Evolutionary conservation across 176 grass and related monocot genomes (phyloP), one percentile per base, ranked within the genome.

Genomic region (Thalia dealbata): DNA sequence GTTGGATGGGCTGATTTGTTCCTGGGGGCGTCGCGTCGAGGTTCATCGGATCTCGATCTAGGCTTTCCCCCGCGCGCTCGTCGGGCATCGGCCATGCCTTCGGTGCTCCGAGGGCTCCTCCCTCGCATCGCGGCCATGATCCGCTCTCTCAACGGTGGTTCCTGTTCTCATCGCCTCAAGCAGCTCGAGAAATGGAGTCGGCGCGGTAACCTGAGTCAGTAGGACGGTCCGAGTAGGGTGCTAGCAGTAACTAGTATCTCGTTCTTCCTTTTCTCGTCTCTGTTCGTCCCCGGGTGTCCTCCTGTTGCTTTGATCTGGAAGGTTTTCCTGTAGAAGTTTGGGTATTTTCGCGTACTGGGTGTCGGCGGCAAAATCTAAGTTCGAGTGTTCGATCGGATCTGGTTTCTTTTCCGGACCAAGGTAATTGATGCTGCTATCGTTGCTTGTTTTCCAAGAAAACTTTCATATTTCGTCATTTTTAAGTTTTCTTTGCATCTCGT

Each of bases 161-260:
- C 82, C 50, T 73, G 77, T 74, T 83, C 85, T 69, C 89, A 91
- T 77, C 89, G 85, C 42, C 85, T 85, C 30, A 86, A 85, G 22
- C 85, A 75, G 58, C 63, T 84, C 52, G 38, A 79, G 59, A 84
- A 80, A 70, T 84, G 82, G 77, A 73, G 73, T 79, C 78, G 82
- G 76, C 82, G 82, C 50, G 82, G 82, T 69, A 79, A 75, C 52
- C 63, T 73, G 52, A 84, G 19, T 80, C 71, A 84, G 63, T 84
- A 79, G 42, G 28, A 54, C 18, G 65, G 1, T 52, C 48, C 7
- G 15, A 21, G 13, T 24, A 2, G 19, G 65, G 50, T 38, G 51
- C 7, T 30, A 42, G 55, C 58, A 66, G 21, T 15, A 60, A 8
- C 27, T 62, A 51, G 82, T 52, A 14, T 6, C 69, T 63, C 24